Conservation (phyloP, 2,329 filamentous ascomycete genomes). For the Tolypocladium capitatum region DNA sequence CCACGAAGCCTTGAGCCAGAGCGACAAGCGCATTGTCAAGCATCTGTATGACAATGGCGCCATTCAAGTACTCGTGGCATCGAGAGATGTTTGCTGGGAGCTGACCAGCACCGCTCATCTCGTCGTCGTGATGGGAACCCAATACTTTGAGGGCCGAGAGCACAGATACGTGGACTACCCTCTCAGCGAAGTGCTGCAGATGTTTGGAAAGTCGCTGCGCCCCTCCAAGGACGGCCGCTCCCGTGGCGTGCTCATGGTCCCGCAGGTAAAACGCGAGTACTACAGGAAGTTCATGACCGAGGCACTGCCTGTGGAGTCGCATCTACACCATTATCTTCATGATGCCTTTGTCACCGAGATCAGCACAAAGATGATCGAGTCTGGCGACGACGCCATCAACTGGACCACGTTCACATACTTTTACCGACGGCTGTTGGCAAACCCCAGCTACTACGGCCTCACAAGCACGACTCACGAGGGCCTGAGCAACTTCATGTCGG, state of each 20-base stretch:
- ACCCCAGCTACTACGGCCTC: slow-evolving; percentile 91
- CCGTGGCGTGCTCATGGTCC: slow-evolving; percentile 92
- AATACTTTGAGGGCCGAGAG: slow-evolving; percentile 92
- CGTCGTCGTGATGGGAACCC: slow-evolving; percentile 93
- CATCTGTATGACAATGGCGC: slow-evolving; percentile 83
- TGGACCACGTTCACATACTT: slow-evolving; percentile 99
- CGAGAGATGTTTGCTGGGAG: slow-evolving; percentile 92
- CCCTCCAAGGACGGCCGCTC: slow-evolving; percentile 66
- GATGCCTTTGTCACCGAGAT: slow-evolving; percentile 97
- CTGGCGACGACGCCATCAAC: slow-evolving; percentile 92
- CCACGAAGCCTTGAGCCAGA: slow-evolving; percentile 79
- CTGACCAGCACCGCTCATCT: slow-evolving; percentile 77
- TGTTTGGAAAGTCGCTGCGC: slow-evolving; percentile 88
- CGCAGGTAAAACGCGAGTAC: slow-evolving; percentile 86
- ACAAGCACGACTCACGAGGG: slow-evolving; percentile 82
- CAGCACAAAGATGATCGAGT: slow-evolving; percentile 88
- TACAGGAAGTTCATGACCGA: slow-evolving; percentile 99
- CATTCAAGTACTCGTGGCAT: slow-evolving; percentile 66
- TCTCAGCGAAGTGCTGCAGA: slow-evolving; percentile 85
- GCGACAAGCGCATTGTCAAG: slow-evolving; percentile 86
- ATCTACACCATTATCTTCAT: slow-evolving; percentile 80
- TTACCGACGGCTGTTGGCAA: slow-evolving; percentile 85
- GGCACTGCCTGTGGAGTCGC: slow-evolving; percentile 87
- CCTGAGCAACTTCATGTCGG: slow-evolving; percentile 86
- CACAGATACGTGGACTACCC: slow-evolving; percentile 96